These are phyloP conservation scores for Exophiala oligosperma DNA, from an alignment of 2,329 filamentous ascomycete species.

Conservation along the genomic window DNA sequence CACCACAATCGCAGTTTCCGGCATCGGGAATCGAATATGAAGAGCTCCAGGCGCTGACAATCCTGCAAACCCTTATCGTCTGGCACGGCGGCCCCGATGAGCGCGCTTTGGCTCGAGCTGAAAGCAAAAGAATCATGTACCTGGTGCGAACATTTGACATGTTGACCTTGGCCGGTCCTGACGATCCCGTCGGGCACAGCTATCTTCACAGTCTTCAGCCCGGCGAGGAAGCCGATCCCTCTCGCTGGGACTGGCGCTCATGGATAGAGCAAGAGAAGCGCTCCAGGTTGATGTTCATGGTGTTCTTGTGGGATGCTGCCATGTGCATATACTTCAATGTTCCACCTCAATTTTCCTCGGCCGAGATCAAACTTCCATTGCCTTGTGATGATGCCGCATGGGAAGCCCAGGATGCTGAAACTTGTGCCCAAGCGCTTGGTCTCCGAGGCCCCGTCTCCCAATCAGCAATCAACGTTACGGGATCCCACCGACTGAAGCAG, in stretches of 20 bases:
- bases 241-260: constrained; percentile 62
- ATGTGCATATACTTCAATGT: constrained; percentile 71
- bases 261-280: constrained; percentile 74
- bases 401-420: constrained; percentile 61
- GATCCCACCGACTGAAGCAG: constrained; percentile 64
- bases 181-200: constrained; percentile 53
- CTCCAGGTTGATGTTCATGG: constrained; percentile 63
- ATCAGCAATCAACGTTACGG: constrained; percentile 57
- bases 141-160: constrained; percentile 61
- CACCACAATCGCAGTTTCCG: constrained; percentile 42
- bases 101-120: constrained; percentile 61
- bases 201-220: constrained; percentile 60
- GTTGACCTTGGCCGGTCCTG: constrained; percentile 52
- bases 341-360: constrained; percentile 61
- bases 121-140: constrained; percentile 32
- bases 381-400: constrained; percentile 73
- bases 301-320: constrained; percentile 65
- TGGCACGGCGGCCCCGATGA: constrained; percentile 71
- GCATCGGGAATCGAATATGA: constrained; percentile 42
- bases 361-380: constrained; percentile 67
- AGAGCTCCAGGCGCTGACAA: constrained; percentile 65
- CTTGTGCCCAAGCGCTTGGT: constrained; percentile 66
- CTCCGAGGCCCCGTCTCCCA: constrained; percentile 60
- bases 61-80: constrained; percentile 62
- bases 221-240: constrained; percentile 47